Percentiles rank a stretch among this genome's conserved stretches.
These are phyloP conservation scores for Fusarium floridanum DNA, from an alignment of 2,329 filamentous ascomycete species.

Conservation along the genomic window DNA sequence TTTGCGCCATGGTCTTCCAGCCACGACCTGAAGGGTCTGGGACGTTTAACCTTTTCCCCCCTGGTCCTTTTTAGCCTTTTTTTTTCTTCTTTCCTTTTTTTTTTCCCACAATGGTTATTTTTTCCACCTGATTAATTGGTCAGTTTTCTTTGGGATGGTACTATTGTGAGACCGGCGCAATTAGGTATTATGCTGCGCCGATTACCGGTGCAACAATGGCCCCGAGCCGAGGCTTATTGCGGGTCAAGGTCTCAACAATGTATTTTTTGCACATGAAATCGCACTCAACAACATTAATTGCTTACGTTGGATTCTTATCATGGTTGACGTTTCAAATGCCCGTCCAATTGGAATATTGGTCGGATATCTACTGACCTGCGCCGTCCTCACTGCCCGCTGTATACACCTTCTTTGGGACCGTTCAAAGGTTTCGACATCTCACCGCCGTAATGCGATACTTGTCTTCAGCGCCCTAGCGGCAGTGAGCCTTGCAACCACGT, in stretches of 20 bases:
- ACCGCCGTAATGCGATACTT: slow-evolving; percentile 16
- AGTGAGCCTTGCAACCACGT: slow-evolving; percentile 44
- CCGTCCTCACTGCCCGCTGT: slow-evolving; percentile 28
- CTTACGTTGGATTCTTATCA: background rate
- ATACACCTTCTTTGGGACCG: slow-evolving; percentile 28
- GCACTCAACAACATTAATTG: background rate
- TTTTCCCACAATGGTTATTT: background rate
- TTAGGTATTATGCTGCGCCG: background rate
- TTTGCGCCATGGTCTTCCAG: background rate
- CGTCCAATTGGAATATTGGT: slow-evolving; percentile 40
- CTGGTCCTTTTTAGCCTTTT: background rate
- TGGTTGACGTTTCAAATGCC: slow-evolving; percentile 23
- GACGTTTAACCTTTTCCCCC: background rate
- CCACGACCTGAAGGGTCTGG: too few relatives aligned
- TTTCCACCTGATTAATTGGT: background rate
- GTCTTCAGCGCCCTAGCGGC: slow-evolving; percentile 40
- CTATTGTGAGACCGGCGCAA: background rate
- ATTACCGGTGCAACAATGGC: background rate
- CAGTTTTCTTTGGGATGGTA: background rate
- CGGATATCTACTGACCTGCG: slow-evolving; percentile 38
- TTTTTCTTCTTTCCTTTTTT: background rate
- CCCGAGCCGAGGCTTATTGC: slow-evolving; percentile 1
- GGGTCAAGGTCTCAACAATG: background rate
- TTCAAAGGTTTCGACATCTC: background rate
- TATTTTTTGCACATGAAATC: background rate